Conservation (phyloP, 1,284 basidiomycete species). For the Exsudoporus floridanus region DNA sequence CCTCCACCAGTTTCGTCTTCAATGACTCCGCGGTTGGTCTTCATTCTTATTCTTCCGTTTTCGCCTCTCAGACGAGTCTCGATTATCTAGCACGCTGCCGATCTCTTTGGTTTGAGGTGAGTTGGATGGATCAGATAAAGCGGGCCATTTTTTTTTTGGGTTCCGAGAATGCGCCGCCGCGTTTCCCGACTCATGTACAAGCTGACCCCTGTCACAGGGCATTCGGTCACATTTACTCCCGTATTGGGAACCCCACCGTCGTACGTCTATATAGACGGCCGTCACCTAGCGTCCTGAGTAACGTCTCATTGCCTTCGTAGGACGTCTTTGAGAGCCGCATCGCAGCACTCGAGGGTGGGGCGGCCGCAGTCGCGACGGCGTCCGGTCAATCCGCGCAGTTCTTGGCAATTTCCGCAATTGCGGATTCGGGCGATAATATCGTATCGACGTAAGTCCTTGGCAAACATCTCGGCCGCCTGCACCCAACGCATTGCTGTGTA, state of each 20-base stretch:
- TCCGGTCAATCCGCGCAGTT: constrained; percentile 85
- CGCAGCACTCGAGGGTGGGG: constrained; percentile 80
- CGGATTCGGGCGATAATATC: constrained; percentile 78
- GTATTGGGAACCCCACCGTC: constrained; percentile 83
- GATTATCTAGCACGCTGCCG: constrained; percentile 66
- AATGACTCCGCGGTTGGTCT: constrained; percentile 63
- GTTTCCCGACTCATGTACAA: too few species aligned
- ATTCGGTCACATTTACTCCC: constrained; percentile 74
- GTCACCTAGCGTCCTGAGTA: background rate
- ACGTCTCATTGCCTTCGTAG: constrained; percentile 31
- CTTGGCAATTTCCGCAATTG: constrained; percentile 69
- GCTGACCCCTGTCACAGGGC: constrained; percentile 40
- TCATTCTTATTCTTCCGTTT: background rate
- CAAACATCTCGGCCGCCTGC: too few species aligned
- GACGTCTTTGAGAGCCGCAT: constrained; percentile 86
- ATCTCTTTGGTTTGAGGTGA: constrained; percentile 75
- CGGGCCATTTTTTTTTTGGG: background rate
- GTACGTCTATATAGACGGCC: constrained; percentile 43
- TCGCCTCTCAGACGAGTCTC: background rate
- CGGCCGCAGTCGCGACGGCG: constrained; percentile 74
- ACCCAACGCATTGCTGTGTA: too few species aligned
- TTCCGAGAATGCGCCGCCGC: background rate
- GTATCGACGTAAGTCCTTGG: constrained; percentile 49
- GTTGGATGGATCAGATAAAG: constrained; percentile 4
- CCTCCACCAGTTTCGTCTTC: constrained; percentile 77